Conservation (phyloP, 2,329 filamentous ascomycete species). For the Myotisia sp. region DNA sequence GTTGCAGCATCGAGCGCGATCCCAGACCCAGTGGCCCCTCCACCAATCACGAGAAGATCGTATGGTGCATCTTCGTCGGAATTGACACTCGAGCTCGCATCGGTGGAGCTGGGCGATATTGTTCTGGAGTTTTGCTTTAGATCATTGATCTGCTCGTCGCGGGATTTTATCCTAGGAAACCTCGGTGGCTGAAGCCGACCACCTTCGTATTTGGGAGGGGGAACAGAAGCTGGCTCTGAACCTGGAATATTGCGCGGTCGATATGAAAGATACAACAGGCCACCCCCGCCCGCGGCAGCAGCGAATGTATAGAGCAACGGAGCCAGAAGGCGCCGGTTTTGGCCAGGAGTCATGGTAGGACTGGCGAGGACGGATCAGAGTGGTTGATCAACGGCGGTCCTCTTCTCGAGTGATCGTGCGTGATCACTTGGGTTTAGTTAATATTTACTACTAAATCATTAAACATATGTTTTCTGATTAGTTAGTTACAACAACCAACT, state of each 20-base stretch:
- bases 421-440: constrained; percentile 5
- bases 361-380: neutral
- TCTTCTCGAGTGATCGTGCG: too few species aligned
- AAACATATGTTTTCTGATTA: too few species aligned
- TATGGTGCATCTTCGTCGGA: constrained; percentile 40
- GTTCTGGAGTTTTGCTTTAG: constrained; percentile 20
- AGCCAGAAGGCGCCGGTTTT: constrained; percentile 38
- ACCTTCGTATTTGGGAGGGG: constrained; percentile 47
- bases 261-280: constrained; percentile 47
- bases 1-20: constrained; percentile 72
- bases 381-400: too few species aligned
- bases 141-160: constrained; percentile 39
- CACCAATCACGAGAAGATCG: constrained; percentile 65
- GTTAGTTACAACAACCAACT: too few species aligned
- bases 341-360: constrained; percentile 24
- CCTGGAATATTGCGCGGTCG: constrained; percentile 52
- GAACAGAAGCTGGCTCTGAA: constrained; percentile 46
- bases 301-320: constrained; percentile 46
- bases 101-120: neutral
- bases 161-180: constrained; percentile 38
- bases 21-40: constrained; percentile 63
- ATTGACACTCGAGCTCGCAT: neutral
- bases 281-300: constrained; percentile 40
- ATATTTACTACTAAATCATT: too few species aligned
- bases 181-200: constrained; percentile 42